Evolutionary conservation across 345 rosid species (phyloP).

Genomic region (Citrus sinensis): DNA sequence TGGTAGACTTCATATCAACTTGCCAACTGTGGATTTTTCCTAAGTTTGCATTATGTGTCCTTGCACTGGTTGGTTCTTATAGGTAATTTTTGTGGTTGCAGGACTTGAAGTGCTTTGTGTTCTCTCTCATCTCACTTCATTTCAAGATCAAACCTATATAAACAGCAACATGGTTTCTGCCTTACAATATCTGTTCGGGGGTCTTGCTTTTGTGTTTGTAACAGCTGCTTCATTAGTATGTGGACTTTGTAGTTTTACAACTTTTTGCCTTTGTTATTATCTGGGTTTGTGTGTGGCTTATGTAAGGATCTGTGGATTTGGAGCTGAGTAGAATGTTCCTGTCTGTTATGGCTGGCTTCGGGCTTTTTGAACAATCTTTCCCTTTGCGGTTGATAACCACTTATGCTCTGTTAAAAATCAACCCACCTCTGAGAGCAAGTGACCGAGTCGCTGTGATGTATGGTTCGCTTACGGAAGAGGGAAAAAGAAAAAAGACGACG

Average conservation of each 20-base stretch:
- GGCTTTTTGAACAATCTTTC: too few relatives aligned
- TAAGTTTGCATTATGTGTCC: not conserved
- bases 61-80: slow-evolving; percentile 13
- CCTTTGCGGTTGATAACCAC: not conserved
- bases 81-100: slow-evolving; percentile 40
- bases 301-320: slow-evolving; percentile 3
- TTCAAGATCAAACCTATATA: slow-evolving; percentile 99
- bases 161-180: not conserved
- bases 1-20: not conserved
- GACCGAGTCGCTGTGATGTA: not conserved
- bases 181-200: not conserved
- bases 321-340: not conserved
- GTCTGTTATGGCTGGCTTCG: not conserved
- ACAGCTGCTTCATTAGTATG: not conserved
- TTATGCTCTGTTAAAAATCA: not conserved
- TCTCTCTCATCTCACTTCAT: slow-evolving; percentile 98
- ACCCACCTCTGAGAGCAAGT: not conserved
- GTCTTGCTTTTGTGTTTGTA: slow-evolving; percentile 3
- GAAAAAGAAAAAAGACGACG: too few relatives aligned
- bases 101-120: slow-evolving; percentile 98
- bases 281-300: slow-evolving; percentile 8
- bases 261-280: not conserved
- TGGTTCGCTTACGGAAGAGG: not conserved
- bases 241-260: slow-evolving; percentile 10
- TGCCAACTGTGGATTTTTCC: not conserved